Evolutionary conservation across 305 asterid species (phyloP).

Genomic region (Fraxinus latifolia): DNA sequence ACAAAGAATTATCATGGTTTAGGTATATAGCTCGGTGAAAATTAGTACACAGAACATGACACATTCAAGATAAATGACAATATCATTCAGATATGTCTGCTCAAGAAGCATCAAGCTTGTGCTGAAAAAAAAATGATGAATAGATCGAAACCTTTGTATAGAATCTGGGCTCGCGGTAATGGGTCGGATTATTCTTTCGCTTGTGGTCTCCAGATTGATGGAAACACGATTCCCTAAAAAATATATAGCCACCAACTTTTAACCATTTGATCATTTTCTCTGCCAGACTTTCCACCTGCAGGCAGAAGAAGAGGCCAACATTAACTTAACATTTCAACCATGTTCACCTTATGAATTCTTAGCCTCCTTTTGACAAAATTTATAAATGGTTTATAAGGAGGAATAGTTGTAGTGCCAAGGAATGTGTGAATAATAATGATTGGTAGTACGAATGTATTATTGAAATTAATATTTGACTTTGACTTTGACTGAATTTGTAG

Average conservation of each 20-base stretch:
- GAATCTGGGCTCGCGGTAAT: constrained; percentile 92
- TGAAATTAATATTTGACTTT: neutral
- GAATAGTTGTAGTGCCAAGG: neutral
- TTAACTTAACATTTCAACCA: neutral
- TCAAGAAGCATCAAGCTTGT: neutral
- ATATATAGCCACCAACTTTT: constrained; percentile 86
- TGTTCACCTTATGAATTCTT: neutral
- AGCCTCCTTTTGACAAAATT: neutral
- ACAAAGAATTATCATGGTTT: neutral
- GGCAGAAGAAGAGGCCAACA: neutral
- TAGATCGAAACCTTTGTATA: constrained; percentile 69
- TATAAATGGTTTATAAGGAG: neutral
- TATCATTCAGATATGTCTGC: neutral
- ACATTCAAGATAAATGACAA: neutral
- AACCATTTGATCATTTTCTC: constrained; percentile 84
- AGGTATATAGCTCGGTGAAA: neutral
- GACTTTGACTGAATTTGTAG: neutral
- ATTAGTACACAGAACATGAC: neutral
- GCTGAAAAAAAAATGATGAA: neutral
- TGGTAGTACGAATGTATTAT: neutral
- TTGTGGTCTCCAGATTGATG: constrained; percentile 95
- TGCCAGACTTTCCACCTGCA: constrained; percentile 68
- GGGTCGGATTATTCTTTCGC: constrained; percentile 80
- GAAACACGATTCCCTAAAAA: constrained; percentile 97
- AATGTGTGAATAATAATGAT: neutral